Evolutionary conservation across 2,329 filamentous ascomycete genomes (phyloP), one percentile per base, ranked within the genome.

Genomic region (Colletotrichum karsti): DNA sequence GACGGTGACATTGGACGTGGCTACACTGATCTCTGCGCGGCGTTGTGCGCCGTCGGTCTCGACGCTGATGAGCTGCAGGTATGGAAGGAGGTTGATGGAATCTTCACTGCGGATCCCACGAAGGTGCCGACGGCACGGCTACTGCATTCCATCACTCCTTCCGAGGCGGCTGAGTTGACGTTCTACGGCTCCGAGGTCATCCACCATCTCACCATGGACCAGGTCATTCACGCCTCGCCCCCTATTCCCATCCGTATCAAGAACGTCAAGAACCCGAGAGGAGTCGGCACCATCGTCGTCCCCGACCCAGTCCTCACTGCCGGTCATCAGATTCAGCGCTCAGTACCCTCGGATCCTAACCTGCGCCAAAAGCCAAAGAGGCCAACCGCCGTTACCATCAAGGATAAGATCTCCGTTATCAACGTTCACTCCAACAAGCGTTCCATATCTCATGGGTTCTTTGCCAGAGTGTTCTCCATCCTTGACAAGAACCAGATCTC

Each of bases 351-450:
- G 24, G 76, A 80, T 57, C 69, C 48, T 12, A 55, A 65, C 3
- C n/a, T 87, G 33, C 80, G 84, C 10, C 87, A 86, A 74, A 88
- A 88, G 63, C 91, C 91, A 13, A 94, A 92, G 81, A 85, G 92
- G 42, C 93, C 93, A 24, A 96, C 93, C 2, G 93, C 96, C 7
- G 95, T 99, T 18, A 99, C 96, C 12, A 97, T 98, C 83, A 99
- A 99, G 84, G 93, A 96, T 81, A 92, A 94, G 77, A 98, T 99
- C 77, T 92, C 95, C 51, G 94, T 99, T 72, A 93, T 99, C 76
- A 99, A 99, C 81, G 94, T 99, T 50, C 95, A 98, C 85, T 97
- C 93, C 60, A 98, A 99, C 84, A 97, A 97, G 84, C 91, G 95
- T 71, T 97, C 95, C 8, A 92, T 97, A 71, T 97, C 95, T 0